Evolutionary conservation across 345 rosid genomes (phyloP).

Genomic region (Lenwebbia sp.): DNA sequence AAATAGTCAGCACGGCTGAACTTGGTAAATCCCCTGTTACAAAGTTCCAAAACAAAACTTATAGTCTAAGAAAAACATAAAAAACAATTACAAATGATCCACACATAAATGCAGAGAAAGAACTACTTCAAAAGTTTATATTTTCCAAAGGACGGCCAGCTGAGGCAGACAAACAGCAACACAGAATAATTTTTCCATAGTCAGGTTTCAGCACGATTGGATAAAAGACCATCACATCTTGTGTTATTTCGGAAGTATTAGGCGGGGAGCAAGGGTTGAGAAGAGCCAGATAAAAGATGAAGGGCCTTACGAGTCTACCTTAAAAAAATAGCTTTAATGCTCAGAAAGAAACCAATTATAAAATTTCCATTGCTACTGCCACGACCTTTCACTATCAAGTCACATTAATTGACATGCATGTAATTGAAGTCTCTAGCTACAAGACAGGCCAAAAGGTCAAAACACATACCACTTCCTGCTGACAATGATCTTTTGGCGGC

Average conservation of each 20-base stretch:
- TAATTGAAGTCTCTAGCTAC: background rate
- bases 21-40: constrained; percentile 45
- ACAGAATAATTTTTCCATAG: background rate
- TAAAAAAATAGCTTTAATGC: background rate
- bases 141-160: background rate
- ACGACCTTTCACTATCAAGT: background rate
- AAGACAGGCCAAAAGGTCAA: background rate
- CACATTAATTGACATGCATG: background rate
- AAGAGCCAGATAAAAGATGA: background rate
- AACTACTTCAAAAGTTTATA: background rate
- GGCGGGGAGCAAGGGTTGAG: background rate
- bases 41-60: background rate
- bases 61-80: background rate
- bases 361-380: background rate
- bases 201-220: background rate
- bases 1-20: constrained; percentile 37
- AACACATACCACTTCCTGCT: constrained; percentile 44
- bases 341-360: background rate
- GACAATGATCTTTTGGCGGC: constrained; percentile 53
- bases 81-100: background rate
- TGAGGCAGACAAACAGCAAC: background rate
- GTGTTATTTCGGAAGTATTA: background rate
- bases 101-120: background rate
- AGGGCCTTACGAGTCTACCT: background rate
- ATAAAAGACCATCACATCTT: background rate